phyloP scores from a whole-genome alignment of 2,329 filamentous ascomycete species.

The Tolypocladium ovalisporum region DNA sequence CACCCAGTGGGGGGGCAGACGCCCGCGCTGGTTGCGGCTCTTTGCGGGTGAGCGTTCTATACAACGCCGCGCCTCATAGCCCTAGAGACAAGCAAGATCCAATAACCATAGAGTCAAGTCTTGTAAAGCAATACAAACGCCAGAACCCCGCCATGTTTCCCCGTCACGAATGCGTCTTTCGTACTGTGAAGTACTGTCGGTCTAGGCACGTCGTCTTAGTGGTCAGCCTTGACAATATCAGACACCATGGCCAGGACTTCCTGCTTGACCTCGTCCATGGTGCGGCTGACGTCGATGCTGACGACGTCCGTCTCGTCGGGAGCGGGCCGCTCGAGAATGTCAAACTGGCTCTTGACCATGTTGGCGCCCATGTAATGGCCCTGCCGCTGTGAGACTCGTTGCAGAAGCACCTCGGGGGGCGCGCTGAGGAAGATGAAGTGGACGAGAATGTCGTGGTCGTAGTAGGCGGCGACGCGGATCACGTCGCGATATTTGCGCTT shows the following conservation, averaged over 20 bases:
- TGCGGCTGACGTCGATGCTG: constrained; percentile 54
- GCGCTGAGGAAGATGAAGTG: constrained; percentile 92
- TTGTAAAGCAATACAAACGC: not conserved
- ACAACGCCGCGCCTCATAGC: not conserved
- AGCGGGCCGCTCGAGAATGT: constrained; percentile 72
- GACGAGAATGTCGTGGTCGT: constrained; percentile 59
- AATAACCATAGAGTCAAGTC: not conserved
- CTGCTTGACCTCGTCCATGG: constrained; percentile 47
- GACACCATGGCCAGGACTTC: constrained; percentile 48
- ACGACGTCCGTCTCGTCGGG: constrained; percentile 62
- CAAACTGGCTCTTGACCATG: constrained; percentile 92
- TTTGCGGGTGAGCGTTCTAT: not conserved
- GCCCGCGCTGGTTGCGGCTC: not conserved
- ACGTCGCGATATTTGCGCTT: constrained; percentile 97
- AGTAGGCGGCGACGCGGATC: constrained; percentile 70
- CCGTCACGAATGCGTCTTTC: not conserved
- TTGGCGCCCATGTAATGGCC: constrained; percentile 91
- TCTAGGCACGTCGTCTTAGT: constrained; percentile 1
- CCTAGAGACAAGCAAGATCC: not conserved
- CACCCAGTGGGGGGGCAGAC: not conserved
- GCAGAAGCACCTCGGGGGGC: constrained; percentile 60
- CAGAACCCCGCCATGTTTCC: not conserved
- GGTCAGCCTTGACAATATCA: constrained; percentile 30
- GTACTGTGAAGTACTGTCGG: not conserved
- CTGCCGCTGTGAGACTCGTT: constrained; percentile 63